These are phyloP conservation scores for Cyberlindnera mrakii DNA, from an alignment of 805 yeast genomes.

Conservation along the genomic window DNA sequence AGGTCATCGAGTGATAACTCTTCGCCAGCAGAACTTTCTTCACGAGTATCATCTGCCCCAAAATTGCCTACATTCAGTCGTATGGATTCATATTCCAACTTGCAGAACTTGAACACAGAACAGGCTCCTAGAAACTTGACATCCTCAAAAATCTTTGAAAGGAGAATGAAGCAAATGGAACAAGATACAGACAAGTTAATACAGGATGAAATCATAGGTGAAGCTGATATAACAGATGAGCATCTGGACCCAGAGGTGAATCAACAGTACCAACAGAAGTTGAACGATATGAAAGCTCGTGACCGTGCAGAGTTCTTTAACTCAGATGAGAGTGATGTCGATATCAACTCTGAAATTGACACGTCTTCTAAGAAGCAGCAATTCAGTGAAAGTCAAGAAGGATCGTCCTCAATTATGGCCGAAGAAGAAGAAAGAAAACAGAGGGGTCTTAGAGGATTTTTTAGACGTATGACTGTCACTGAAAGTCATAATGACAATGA, in stretches of 20 bases:
- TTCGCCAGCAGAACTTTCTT: constrained; percentile 2
- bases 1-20: not conserved
- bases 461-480: constrained; percentile 12
- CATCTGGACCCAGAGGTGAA: constrained; percentile 4
- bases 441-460: constrained; percentile 12
- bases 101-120: not conserved
- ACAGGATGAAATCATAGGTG: constrained; percentile 6
- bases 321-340: constrained; percentile 20
- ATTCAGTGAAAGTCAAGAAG: not conserved
- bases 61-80: constrained; percentile 20
- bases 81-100: constrained; percentile 8
- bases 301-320: constrained; percentile 14
- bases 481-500: constrained; percentile 2
- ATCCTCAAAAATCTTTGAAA: constrained; percentile 18
- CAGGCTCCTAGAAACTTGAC: not conserved
- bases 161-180: constrained; percentile 17
- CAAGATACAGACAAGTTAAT: constrained; percentile 4
- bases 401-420: not conserved
- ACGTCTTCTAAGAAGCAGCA: not conserved
- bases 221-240: constrained; percentile 8
- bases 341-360: constrained; percentile 16
- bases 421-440: constrained; percentile 9
- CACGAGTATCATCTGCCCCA: constrained; percentile 8
- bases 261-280: constrained; percentile 12
- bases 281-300: constrained; percentile 11